Percentiles rank a stretch among this genome's conserved stretches.
These are phyloP conservation scores for Berkeleyomyces basicola DNA, from an alignment of 2,329 filamentous ascomycete species.

Conservation along the genomic window DNA sequence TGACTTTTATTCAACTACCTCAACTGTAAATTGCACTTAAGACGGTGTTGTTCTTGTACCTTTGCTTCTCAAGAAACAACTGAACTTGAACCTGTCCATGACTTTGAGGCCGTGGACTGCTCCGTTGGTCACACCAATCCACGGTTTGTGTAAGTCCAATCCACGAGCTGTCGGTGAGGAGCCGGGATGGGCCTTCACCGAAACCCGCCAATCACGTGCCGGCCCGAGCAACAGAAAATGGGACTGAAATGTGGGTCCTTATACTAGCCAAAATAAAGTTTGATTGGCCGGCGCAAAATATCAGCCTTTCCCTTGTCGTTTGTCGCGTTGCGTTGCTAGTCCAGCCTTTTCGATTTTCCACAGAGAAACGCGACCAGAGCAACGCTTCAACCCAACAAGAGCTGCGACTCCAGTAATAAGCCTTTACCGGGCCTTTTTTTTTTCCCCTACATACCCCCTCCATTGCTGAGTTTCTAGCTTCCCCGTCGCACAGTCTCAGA, in stretches of 20 bases:
- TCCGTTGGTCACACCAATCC: background rate
- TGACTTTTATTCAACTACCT: background rate
- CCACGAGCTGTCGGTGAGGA: too few relatives aligned
- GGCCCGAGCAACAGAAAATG: background rate
- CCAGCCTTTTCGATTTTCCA: constrained; percentile 8
- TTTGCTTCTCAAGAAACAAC: too few relatives aligned
- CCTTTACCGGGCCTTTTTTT: background rate
- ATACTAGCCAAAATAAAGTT: background rate
- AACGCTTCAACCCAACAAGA: background rate
- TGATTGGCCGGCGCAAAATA: constrained; percentile 11
- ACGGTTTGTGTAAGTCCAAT: background rate
- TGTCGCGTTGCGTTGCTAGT: constrained; percentile 12
- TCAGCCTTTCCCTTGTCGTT: constrained; percentile 10
- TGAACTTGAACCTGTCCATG: too few relatives aligned
- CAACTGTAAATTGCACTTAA: background rate
- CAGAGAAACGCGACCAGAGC: constrained; percentile 4
- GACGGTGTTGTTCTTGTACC: background rate
- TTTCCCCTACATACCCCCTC: background rate
- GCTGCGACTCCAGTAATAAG: background rate
- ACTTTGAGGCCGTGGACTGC: too few relatives aligned
- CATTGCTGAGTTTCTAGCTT: background rate
- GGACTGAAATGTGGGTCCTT: background rate
- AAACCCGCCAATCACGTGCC: background rate
- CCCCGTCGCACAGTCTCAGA: background rate
- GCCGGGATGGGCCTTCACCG: background rate